A percentile compares a stretch with the other conserved stretches of the same genome.
These are phyloP conservation scores for Solanum bukasovii DNA, from an alignment of 257 asterid species.

Conservation along the genomic window DNA sequence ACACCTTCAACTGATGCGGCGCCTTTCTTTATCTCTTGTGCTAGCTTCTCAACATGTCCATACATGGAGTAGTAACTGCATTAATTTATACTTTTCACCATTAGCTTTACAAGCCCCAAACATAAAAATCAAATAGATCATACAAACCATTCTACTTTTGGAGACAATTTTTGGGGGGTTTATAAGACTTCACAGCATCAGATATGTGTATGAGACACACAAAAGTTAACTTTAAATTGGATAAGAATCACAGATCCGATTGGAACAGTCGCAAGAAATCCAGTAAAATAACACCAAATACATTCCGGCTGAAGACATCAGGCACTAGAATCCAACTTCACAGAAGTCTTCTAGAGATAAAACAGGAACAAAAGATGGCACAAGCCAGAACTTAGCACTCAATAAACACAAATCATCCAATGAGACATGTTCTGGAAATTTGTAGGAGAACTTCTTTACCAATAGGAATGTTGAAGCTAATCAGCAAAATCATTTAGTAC, in stretches of 20 bases:
- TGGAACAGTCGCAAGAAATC: not conserved
- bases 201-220: not conserved
- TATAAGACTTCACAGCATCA: not conserved
- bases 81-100: not conserved
- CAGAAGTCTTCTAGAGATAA: not conserved
- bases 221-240: not conserved
- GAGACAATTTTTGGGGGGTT: not conserved
- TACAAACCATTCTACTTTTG: not conserved
- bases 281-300: not conserved
- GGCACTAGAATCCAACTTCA: not conserved
- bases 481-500: not conserved
- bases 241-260: not conserved
- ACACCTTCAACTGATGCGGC: conserved; percentile 58
- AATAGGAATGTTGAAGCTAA: not conserved
- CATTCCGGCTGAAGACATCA: not conserved
- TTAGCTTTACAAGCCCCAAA: not conserved
- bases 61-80: conserved; percentile 37
- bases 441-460: not conserved
- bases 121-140: not conserved
- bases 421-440: not conserved
- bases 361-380: not conserved
- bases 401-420: not conserved
- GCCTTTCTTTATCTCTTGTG: conserved; percentile 55
- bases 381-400: not conserved
- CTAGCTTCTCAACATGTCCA: conserved; percentile 55